Evolutionary conservation across 371 early-diverging fungal species (phyloP).

Genomic region (Rhizopus delemar): DNA sequence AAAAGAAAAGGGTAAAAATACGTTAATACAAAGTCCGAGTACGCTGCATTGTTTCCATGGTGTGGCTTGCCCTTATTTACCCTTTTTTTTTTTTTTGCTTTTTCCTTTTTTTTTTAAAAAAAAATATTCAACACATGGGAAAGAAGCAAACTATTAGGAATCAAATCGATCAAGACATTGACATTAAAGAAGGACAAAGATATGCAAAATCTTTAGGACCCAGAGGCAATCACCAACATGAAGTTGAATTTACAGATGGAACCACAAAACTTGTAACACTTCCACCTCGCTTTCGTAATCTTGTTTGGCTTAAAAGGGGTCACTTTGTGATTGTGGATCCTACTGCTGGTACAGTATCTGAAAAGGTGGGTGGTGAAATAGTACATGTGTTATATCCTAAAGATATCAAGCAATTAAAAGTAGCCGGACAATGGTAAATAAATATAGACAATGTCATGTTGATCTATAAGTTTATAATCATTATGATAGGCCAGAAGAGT

Average conservation of each 20-base stretch:
- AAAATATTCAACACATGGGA: slow-evolving; percentile 29
- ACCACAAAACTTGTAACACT: slow-evolving; percentile 63
- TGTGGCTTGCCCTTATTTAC: slow-evolving; percentile 1
- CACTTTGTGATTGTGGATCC: slow-evolving; percentile 74
- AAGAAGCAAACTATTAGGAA: slow-evolving; percentile 41
- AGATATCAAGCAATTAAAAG: slow-evolving; percentile 73
- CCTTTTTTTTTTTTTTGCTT: slow-evolving; percentile 12
- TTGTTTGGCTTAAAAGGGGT: slow-evolving; percentile 87
- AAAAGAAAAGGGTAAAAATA: background rate
- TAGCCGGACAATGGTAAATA: slow-evolving; percentile 62
- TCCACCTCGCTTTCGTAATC: slow-evolving; percentile 77
- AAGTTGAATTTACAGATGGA: slow-evolving; percentile 63
- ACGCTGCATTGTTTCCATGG: background rate
- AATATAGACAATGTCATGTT: slow-evolving; percentile 11
- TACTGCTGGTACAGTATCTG: slow-evolving; percentile 50
- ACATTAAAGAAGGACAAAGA: slow-evolving; percentile 42
- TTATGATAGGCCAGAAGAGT: slow-evolving; percentile 38
- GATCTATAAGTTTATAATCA: slow-evolving; percentile 8
- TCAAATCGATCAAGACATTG: slow-evolving; percentile 29
- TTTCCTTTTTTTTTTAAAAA: background rate
- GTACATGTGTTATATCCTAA: slow-evolving; percentile 72
- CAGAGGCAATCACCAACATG: slow-evolving; percentile 76
- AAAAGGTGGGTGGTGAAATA: slow-evolving; percentile 82
- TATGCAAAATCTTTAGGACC: slow-evolving; percentile 69
- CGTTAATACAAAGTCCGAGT: background rate